These are phyloP conservation scores for Persicaria maculosa DNA, from an alignment of 148 eudicot genomes.

Conservation along the genomic window DNA sequence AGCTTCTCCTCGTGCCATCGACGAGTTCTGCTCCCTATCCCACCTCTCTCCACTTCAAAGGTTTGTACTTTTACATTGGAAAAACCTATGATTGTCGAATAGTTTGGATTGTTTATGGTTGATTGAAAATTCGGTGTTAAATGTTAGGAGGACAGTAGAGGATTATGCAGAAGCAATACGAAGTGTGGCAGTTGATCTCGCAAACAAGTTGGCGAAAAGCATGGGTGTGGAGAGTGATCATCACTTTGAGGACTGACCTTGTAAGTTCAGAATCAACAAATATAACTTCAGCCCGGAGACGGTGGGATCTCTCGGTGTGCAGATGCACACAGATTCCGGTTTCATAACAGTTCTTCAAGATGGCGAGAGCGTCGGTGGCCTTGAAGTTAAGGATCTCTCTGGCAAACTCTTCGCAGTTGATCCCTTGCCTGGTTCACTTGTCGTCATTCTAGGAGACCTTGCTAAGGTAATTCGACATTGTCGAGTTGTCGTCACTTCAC, in stretches of 20 bases:
- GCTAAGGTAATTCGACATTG: slow-evolving; percentile 35
- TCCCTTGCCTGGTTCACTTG: slow-evolving; percentile 53
- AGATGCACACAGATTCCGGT: slow-evolving; percentile 69
- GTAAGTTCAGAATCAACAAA: slow-evolving; percentile 66
- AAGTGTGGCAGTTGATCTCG: slow-evolving; percentile 35
- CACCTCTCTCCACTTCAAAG: slow-evolving; percentile 45
- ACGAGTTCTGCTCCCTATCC: slow-evolving; percentile 42
- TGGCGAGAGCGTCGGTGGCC: slow-evolving; percentile 65
- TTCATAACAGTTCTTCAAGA: slow-evolving; percentile 71
- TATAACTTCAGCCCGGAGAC: slow-evolving; percentile 51
- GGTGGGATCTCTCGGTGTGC: slow-evolving; percentile 52
- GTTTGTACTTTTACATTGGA: slow-evolving; percentile 13
- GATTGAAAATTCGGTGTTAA: not conserved
- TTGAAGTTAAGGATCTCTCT: slow-evolving; percentile 53
- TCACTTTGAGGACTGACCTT: slow-evolving; percentile 46
- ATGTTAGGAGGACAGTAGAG: slow-evolving; percentile 36
- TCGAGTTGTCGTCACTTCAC: not conserved
- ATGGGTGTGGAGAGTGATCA: slow-evolving; percentile 32
- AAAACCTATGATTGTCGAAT: too few species aligned
- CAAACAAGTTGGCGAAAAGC: slow-evolving; percentile 32
- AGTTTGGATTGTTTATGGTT: too few species aligned
- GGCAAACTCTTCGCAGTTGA: slow-evolving; percentile 47
- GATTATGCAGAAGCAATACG: slow-evolving; percentile 48
- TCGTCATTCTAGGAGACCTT: slow-evolving; percentile 62
- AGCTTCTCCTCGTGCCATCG: slow-evolving; percentile 27